Conservation (phyloP, 768 basidiomycete genomes). For the Suillus americanus region DNA sequence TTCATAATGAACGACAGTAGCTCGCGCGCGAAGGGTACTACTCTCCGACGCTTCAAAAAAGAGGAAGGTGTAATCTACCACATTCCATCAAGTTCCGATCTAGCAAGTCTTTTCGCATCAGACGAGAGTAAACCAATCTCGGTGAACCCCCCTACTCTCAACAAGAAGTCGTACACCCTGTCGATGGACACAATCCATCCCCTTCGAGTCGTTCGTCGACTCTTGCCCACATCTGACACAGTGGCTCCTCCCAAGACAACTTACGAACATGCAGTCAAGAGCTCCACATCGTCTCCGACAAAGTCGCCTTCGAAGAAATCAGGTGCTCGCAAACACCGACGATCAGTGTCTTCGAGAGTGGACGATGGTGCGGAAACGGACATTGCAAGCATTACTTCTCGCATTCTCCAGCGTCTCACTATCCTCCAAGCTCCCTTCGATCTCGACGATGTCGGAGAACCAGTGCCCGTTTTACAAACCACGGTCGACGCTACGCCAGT, state of each 20-base stretch:
- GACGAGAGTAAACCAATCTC: background rate
- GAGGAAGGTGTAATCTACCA: background rate
- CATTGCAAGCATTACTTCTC: background rate
- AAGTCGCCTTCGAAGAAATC: background rate
- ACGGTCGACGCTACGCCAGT: too few relatives aligned
- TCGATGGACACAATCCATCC: background rate
- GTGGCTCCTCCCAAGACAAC: background rate
- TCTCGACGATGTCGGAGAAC: background rate
- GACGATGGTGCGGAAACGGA: background rate
- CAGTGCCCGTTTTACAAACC: background rate
- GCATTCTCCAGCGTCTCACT: background rate
- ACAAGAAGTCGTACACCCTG: background rate
- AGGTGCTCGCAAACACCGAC: background rate
- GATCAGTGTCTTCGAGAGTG: background rate
- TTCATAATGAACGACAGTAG: background rate
- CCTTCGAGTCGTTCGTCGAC: background rate
- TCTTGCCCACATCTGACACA: background rate
- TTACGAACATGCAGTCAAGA: background rate
- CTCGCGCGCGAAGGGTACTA: background rate
- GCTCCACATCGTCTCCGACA: background rate
- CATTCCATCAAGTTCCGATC: background rate
- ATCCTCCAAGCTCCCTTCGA: background rate
- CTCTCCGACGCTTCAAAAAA: background rate
- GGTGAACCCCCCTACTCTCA: background rate
- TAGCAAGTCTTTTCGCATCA: background rate